Percentiles rank a stretch among this genome's conserved stretches.
These are phyloP conservation scores for Penicillium oxalicum DNA, from an alignment of 2,329 filamentous ascomycete genomes.

Conservation along the genomic window DNA sequence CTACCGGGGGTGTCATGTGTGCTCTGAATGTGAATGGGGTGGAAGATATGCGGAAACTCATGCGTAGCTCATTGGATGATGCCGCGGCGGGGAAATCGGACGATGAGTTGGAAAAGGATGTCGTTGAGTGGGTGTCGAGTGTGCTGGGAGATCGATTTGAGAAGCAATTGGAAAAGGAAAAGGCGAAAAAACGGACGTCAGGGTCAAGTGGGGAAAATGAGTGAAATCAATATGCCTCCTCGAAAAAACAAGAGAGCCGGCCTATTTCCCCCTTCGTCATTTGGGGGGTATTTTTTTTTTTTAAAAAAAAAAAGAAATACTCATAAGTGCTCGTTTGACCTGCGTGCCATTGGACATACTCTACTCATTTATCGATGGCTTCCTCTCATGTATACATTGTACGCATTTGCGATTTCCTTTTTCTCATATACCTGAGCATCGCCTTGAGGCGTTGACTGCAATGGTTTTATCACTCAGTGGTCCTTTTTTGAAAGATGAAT, in stretches of 20 bases:
- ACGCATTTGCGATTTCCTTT: slow-evolving; percentile 16
- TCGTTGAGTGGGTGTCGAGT: slow-evolving; percentile 49
- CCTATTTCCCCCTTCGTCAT: too few relatives aligned
- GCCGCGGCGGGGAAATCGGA: slow-evolving; percentile 45
- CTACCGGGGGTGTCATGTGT: slow-evolving; percentile 67
- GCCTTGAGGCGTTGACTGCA: slow-evolving; percentile 3
- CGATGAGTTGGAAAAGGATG: slow-evolving; percentile 47
- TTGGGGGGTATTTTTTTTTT: background rate
- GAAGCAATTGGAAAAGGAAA: slow-evolving; percentile 35
- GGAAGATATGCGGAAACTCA: slow-evolving; percentile 58
- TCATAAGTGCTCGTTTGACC: too few relatives aligned
- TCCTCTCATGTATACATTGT: slow-evolving; percentile 8
- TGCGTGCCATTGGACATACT: slow-evolving; percentile 8
- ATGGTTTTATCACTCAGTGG: slow-evolving; percentile 2
- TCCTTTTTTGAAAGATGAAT: too few relatives aligned
- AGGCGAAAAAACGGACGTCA: slow-evolving; percentile 18
- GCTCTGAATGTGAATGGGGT: slow-evolving; percentile 68
- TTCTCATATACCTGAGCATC: slow-evolving; percentile 10
- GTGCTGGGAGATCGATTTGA: slow-evolving; percentile 46
- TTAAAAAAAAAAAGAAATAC: too few relatives aligned
- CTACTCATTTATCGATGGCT: slow-evolving; percentile 13
- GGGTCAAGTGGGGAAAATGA: slow-evolving; percentile 7
- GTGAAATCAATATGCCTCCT: background rate
- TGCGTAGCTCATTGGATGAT: slow-evolving; percentile 54
- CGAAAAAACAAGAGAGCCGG: too few relatives aligned